Percentiles rank a stretch among this genome's conserved stretches.
These are phyloP conservation scores for Podaxis sp. DNA, from an alignment of 768 basidiomycete genomes.

Conservation along the genomic window DNA sequence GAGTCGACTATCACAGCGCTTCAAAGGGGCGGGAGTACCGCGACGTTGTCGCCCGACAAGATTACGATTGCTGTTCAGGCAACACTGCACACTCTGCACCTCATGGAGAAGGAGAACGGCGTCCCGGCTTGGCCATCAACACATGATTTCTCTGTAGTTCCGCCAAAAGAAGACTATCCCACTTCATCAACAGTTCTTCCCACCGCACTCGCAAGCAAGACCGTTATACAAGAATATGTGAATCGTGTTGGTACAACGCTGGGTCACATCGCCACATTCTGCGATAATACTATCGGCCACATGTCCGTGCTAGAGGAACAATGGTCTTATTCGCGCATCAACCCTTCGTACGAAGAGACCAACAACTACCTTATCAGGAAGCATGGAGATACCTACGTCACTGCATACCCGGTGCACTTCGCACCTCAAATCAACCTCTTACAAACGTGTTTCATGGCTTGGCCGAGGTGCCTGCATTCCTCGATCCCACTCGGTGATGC, in stretches of 20 bases:
- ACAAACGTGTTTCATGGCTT: slow-evolving; percentile 75
- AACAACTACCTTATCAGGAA: slow-evolving; percentile 67
- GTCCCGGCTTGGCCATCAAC: slow-evolving; percentile 80
- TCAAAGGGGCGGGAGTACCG: slow-evolving; percentile 40
- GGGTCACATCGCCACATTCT: slow-evolving; percentile 54
- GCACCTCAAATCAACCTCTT: slow-evolving; percentile 69
- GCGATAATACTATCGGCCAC: slow-evolving; percentile 62
- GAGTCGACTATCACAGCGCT: slow-evolving; percentile 51
- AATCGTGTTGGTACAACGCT: slow-evolving; percentile 62
- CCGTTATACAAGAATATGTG: slow-evolving; percentile 72
- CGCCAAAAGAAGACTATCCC: slow-evolving; percentile 66
- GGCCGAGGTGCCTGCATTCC: slow-evolving; percentile 77
- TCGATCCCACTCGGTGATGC: slow-evolving; percentile 56
- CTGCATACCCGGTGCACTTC: slow-evolving; percentile 66
- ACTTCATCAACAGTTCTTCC: slow-evolving; percentile 67
- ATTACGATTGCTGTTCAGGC: slow-evolving; percentile 77
- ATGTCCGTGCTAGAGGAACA: slow-evolving; percentile 89
- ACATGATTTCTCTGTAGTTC: slow-evolving; percentile 59
- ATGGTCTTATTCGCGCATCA: slow-evolving; percentile 64
- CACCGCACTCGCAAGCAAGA: slow-evolving; percentile 51
- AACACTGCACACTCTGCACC: slow-evolving; percentile 66
- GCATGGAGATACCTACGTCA: slow-evolving; percentile 57
- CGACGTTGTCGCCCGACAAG: slow-evolving; percentile 65
- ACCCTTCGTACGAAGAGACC: slow-evolving; percentile 65
- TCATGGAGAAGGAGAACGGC: slow-evolving; percentile 68